Base-by-base conservation (phyloP, 148 eudicot genomes). In the Camellia granthamiana region DNA sequence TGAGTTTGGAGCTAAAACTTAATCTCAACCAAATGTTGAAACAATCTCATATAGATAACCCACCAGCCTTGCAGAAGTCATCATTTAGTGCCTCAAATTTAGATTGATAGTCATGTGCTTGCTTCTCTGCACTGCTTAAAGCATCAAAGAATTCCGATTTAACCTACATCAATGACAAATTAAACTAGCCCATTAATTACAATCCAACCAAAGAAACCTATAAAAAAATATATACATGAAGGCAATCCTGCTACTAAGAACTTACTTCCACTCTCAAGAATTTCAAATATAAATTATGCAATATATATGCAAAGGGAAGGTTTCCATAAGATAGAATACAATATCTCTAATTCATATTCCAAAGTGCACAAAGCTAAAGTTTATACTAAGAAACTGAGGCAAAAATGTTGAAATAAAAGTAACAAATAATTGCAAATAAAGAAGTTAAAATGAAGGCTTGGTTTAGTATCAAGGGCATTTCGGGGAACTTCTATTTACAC, bases 81-180 rank as follows among this genome's bases (percentile, higher is more conserved):
- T 87, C 90, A 77, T 76, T 86, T 67, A 91, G 74, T 42, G 85
- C 85, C 88, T 89, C 91, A 74, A 93, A 62, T 83, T 90, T 90
- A 63, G 91, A 89, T 85, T 90, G 86, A 82, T 85, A 90, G 76
- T 92, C 98, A 64, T 70, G 84, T 38, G 89, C 86, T 58, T 92
- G 89, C 85, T 93, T 93, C 86, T 96, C 99, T 67, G 92, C 91
- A 86, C 88, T 91, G 74, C 89, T 90, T 83, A 86, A 85, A 59
- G 95, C 92, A 83, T 93, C 99, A 42, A 96, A 78, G 77, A 96
- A 87, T 69, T 96, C 99, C 2, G 95, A 88, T 85, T 96, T 96
- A 11, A 96, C 99, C 99, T 95, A 69, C 81, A 79, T 16, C 7
- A 13, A 46, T 23, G 38, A 54, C 69, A 82, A 66, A 70, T 66